These are phyloP conservation scores for Favolaschia claudopus DNA, from an alignment of 768 basidiomycete species.

Conservation along the genomic window DNA sequence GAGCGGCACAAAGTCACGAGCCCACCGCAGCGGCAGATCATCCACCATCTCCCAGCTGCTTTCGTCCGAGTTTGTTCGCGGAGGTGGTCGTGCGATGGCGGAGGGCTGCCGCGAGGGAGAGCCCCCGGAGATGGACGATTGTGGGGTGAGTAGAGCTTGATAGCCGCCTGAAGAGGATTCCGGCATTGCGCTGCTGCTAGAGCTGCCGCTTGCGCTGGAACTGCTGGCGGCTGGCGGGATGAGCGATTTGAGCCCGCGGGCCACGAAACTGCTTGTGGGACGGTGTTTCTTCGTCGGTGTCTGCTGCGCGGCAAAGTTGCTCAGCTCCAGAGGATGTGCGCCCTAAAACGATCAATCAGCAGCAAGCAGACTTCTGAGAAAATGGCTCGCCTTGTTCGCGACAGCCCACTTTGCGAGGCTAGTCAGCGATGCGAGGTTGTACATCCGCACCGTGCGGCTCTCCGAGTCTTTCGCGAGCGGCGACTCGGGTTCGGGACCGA, in stretches of 20 bases:
- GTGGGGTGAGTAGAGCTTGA: conserved; percentile 42
- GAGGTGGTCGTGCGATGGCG: not conserved
- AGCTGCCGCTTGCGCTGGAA: conserved; percentile 26
- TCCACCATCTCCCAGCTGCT: conserved; percentile 80
- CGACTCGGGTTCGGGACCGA: conserved; percentile 67
- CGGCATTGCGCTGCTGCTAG: conserved; percentile 20
- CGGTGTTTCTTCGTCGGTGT: conserved; percentile 58
- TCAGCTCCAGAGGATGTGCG: conserved; percentile 67
- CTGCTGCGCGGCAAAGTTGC: conserved; percentile 58
- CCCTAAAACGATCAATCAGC: conserved; percentile 49
- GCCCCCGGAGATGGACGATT: conserved; percentile 16
- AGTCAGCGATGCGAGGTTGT: conserved; percentile 77
- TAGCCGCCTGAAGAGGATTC: conserved; percentile 40
- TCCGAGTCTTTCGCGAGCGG: conserved; percentile 61
- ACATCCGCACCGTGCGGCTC: conserved; percentile 74
- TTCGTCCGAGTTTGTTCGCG: conserved; percentile 46
- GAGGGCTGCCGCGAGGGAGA: not conserved
- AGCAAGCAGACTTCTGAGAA: not conserved
- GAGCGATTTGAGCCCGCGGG: conserved; percentile 69
- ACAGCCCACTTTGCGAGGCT: conserved; percentile 80
- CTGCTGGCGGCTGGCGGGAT: conserved; percentile 43
- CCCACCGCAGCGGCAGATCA: conserved; percentile 80
- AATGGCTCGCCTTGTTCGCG: conserved; percentile 62
- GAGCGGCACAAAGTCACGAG: conserved; percentile 86
- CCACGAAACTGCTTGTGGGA: conserved; percentile 62